A percentile compares a stretch with the other conserved stretches of the same genome.
Evolutionary conservation across 495 filamentous ascomycete genomes (phyloP).

Genomic region (Barbatosphaeria neglecta): DNA sequence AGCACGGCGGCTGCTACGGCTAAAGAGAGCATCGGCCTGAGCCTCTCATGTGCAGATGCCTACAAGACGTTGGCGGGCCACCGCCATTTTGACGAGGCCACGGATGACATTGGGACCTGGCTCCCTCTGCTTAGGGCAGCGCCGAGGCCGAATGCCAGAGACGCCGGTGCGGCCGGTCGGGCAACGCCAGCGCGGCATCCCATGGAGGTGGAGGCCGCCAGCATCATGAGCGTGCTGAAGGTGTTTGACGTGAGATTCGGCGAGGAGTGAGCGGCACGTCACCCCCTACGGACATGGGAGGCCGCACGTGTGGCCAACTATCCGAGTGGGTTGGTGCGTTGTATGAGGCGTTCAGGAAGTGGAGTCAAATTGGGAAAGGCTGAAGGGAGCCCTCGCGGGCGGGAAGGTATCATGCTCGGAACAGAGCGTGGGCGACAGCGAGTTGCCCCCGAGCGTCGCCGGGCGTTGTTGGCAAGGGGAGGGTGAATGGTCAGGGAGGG

Average conservation of each 20-base stretch:
- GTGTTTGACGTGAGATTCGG: conserved; percentile 75
- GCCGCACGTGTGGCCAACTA: not conserved
- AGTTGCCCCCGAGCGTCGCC: not conserved
- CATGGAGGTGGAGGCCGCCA: conserved; percentile 74
- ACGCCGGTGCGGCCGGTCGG: conserved; percentile 5
- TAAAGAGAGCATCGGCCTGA: conserved; percentile 15
- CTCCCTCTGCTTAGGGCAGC: conserved; percentile 60
- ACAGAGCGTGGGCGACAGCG: too few relatives aligned
- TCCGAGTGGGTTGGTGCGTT: too few relatives aligned
- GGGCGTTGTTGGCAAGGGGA: not conserved
- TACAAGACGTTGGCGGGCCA: conserved; percentile 75
- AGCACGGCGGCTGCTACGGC: not conserved
- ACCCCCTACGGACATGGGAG: too few relatives aligned
- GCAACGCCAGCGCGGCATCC: conserved; percentile 37
- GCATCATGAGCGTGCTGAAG: conserved; percentile 75
- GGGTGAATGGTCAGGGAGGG: not conserved
- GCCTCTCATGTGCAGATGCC: conserved; percentile 60
- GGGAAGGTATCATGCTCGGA: too few relatives aligned
- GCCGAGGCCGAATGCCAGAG: conserved; percentile 12
- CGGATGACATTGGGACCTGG: conserved; percentile 62
- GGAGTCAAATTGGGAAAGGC: too few relatives aligned
- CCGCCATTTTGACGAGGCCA: conserved; percentile 65
- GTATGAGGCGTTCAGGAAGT: too few relatives aligned
- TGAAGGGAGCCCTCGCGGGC: too few relatives aligned
- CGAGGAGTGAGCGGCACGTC: conserved; percentile 15